These are phyloP conservation scores for Cryphonectria parasitica DNA, from an alignment of 2,329 filamentous ascomycete species.

Conservation along the genomic window DNA sequence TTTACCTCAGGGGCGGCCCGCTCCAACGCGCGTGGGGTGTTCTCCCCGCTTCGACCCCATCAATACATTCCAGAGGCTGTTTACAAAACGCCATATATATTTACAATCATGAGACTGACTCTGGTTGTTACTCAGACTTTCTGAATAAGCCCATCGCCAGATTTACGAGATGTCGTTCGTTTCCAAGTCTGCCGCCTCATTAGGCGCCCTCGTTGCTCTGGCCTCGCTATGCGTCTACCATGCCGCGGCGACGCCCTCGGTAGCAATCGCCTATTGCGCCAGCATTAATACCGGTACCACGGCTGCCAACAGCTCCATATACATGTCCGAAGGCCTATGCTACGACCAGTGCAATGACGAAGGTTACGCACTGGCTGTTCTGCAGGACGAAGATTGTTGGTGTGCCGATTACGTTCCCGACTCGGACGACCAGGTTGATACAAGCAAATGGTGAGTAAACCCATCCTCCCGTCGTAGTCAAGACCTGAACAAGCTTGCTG, in stretches of 20 bases:
- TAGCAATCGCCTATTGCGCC: conserved; percentile 50
- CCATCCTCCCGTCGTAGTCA: background rate
- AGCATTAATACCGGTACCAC: conserved; percentile 50
- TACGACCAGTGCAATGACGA: conserved; percentile 56
- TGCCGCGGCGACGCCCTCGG: conserved; percentile 35
- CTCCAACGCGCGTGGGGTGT: background rate
- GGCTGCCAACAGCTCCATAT: conserved; percentile 52
- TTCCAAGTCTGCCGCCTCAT: conserved; percentile 17
- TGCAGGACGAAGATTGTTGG: conserved; percentile 71
- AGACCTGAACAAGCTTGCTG: background rate
- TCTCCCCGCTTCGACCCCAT: background rate
- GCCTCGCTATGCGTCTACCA: conserved; percentile 32
- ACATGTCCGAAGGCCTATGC: conserved; percentile 73
- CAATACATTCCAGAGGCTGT: conserved; percentile 11
- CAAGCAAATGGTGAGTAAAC: conserved; percentile 48
- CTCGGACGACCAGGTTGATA: conserved; percentile 43
- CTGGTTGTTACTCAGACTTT: background rate
- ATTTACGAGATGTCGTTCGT: background rate
- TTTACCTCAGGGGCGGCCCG: background rate
- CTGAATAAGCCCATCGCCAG: background rate
- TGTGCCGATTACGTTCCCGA: conserved; percentile 72
- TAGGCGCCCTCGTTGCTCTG: conserved; percentile 31
- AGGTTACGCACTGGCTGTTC: conserved; percentile 68
- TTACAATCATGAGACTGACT: conserved; percentile 2
- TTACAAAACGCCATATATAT: background rate